Base-by-base conservation (phyloP, 106 monocot genomes). In the Iris macrosiphon region DNA sequence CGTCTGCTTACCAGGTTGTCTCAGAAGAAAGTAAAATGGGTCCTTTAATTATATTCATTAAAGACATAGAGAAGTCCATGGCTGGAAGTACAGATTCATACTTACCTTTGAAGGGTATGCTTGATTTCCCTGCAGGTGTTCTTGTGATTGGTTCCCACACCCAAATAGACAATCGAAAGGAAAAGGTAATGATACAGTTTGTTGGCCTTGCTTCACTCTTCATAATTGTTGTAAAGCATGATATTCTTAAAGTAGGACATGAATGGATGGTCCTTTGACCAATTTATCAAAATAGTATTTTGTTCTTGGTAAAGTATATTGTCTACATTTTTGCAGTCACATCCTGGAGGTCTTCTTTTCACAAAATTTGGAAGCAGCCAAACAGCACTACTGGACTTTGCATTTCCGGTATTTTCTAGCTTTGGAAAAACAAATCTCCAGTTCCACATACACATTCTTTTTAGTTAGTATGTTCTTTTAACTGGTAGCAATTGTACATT, bases 311-410 rank as follows among this genome's bases (percentile, higher is more conserved):
- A 46, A 6, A 28, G 6, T 50, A 15, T 33, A 33, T 16, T 41
- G 15, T 40, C n/a, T 2, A 35, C 34, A 35, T 43, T 32, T 25
- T 55, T 55, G 33, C 54, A 65, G 65, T 42, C 82, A 40, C 85
- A 96, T 66, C 77, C 77, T 64, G 82, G 89, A 12, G 79, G 89
- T 43, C 86, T 86, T 57, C 85, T 89, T 61, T 83, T 96, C 49
- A 89, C 89, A 48, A 96, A 96, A 67, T 90, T 96, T 67, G 85
- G 81, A 44, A 80, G 77, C 77, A 96, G 63, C 67, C 96, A 89
- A 61, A 79, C 88, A 16, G 85, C 96, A 30, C 71, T 96, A 7
- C 72, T 96, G 31, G 96, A 96, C 66, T 75, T 96, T 72, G 79
- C 96, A 57, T 86, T 96, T 55, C 96, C 96, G 68, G 96, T 96